Evolutionary conservation across 495 filamentous ascomycete genomes (phyloP).

Genomic region (Hypoxylon fuscum): DNA sequence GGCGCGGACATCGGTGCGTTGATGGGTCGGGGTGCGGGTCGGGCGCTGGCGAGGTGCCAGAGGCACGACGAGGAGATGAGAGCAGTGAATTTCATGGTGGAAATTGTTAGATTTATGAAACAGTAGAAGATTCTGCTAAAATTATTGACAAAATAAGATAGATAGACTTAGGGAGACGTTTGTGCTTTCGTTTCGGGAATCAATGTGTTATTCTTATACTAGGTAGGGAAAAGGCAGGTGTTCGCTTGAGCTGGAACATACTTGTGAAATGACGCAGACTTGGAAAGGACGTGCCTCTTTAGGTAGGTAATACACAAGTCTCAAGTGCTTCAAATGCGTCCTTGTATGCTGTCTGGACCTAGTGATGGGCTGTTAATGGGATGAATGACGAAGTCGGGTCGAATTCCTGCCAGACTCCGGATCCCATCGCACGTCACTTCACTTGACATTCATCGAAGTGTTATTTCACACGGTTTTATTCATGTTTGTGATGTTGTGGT

Average conservation of each 20-base stretch:
- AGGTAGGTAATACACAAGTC: neutral
- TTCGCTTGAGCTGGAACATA: neutral
- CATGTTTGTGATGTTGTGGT: neutral
- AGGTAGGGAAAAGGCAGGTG: no score
- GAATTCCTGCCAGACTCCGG: no score
- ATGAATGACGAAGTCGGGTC: neutral
- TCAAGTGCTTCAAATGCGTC: no score
- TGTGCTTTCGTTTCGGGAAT: neutral
- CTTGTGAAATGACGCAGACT: neutral
- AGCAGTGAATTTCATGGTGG: conserved; percentile 12
- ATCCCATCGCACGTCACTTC: no score
- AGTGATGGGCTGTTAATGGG: no score
- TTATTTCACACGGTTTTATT: no score
- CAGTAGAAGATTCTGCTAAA: no score
- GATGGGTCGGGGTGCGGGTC: neutral
- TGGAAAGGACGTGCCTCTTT: neutral
- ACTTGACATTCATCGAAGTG: no score
- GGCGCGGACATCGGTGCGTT: no score
- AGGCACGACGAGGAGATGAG: conserved; percentile 8
- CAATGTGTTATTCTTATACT: neutral
- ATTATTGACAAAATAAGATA: neutral
- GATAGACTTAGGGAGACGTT: neutral
- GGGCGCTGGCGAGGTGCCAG: conserved; percentile 11
- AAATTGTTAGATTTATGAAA: neutral
- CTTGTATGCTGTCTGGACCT: no score